Evolutionary conservation across 169 alveolate species (phyloP), one percentile per base, ranked within the genome.

Genomic region (Besnoitia besnoiti): DNA sequence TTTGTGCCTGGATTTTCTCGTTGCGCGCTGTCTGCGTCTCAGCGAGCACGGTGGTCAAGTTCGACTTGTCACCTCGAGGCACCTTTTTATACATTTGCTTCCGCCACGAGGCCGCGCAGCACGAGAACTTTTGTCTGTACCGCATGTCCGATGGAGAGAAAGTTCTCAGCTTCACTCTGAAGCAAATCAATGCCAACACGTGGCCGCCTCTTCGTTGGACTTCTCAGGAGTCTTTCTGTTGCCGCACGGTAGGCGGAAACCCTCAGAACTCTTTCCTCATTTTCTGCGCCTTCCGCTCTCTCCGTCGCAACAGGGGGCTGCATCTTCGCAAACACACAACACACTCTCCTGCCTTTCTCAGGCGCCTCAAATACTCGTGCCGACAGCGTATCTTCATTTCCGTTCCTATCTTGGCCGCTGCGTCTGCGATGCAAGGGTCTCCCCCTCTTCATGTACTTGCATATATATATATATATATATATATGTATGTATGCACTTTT

Each of bases 201-300:
- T 88, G 92, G 92, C 92, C 92, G 19, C 92, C 92, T 24, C 85
- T 88, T 8, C 67, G 92, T 42, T 88, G 85, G 85, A 88, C 92
- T 42, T 79, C 85, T 14, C 73, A 42, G 47, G 92, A 88, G 21
- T 55, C 85, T 50, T 88, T 42, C 75, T 27, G 44, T 24, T 88
- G 92, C 39, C 92, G 92, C 73, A 37, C 44, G 92, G 92, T 88
- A 49, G 67, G 92, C 67, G 39, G 59, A 49, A 49, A 49, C 59
- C 7, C 16, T 49, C 59, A 49, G 7, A 16, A 10, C 59, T 49
- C 16, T 7, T 49, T 7, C 30, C 14, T 8, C 37, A 30, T 61
- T 30, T 61, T 19, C 37, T 19, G 30, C 40, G n/a, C n/a, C n/a
- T n/a, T n/a, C n/a, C n/a, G n/a, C n/a, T n/a, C n/a, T n/a, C n/a